Percentiles rank a stretch among this genome's conserved stretches.
These are phyloP conservation scores for Oryza meridionalis DNA, from an alignment of 176 grass and related monocot genomes.

Conservation along the genomic window DNA sequence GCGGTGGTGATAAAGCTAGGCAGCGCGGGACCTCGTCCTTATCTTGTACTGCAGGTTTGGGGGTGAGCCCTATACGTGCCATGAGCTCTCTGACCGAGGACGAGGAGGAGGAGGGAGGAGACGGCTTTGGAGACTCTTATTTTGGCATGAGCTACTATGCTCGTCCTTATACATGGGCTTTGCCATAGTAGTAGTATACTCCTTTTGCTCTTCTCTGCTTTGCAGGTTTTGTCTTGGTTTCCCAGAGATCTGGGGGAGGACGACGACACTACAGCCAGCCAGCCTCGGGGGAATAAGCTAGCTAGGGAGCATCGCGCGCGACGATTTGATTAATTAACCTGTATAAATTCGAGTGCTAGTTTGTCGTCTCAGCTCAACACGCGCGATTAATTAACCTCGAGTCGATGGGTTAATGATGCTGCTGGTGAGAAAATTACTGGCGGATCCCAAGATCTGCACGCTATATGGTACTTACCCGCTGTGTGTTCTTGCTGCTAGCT, in stretches of 20 bases:
- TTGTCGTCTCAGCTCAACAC: neutral
- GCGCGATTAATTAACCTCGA: neutral
- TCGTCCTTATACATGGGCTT: neutral
- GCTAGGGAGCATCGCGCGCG: constrained; percentile 23
- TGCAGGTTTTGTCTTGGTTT: constrained; percentile 26
- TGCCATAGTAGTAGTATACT: neutral
- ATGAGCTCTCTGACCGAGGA: constrained; percentile 17
- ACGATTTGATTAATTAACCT: constrained; percentile 44
- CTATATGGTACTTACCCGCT: neutral
- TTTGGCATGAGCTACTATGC: constrained; percentile 42
- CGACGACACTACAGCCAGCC: neutral
- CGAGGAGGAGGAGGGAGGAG: constrained; percentile 17
- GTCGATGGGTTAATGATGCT: too few species aligned
- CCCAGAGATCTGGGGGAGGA: constrained; percentile 10
- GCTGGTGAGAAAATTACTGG: neutral
- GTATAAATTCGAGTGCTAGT: neutral
- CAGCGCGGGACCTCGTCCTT: constrained; percentile 32
- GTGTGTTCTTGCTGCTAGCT: neutral
- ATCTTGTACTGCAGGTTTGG: constrained; percentile 26
- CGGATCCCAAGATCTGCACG: neutral
- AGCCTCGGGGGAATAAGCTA: neutral
- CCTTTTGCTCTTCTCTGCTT: constrained; percentile 17
- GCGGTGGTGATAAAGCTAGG: too few species aligned
- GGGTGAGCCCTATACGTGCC: neutral
- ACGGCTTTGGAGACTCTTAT: constrained; percentile 34